Percentiles rank a stretch among this genome's conserved stretches.
Evolutionary conservation across 192 early-diverging fungal species (phyloP).

Genomic region (Umbelopsis ramanniana): DNA sequence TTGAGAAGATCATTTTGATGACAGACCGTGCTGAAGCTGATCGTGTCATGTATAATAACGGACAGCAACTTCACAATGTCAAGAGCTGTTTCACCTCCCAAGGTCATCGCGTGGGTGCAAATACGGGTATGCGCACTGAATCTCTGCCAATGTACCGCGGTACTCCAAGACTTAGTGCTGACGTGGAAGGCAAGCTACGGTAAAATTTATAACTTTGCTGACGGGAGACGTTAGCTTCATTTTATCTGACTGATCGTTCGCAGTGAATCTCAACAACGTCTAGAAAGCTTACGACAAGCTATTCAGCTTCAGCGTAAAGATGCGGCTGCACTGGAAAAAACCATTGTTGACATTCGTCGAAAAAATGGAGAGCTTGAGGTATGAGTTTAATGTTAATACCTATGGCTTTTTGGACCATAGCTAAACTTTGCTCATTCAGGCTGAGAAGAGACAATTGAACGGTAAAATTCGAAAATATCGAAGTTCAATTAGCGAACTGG

Average conservation of each 20-base stretch:
- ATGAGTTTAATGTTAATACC: too few relatives aligned
- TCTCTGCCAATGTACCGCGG: conserved; percentile 44
- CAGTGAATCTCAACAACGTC: background rate
- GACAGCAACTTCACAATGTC: conserved; percentile 66
- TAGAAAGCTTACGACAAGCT: background rate
- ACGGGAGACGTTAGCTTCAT: background rate
- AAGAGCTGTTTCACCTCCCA: conserved; percentile 61
- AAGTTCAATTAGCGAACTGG: background rate
- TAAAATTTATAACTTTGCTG: conserved; percentile 7
- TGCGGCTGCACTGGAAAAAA: background rate
- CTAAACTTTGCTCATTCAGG: background rate
- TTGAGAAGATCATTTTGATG: conserved; percentile 74
- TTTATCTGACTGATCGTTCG: too few relatives aligned
- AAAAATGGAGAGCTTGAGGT: background rate
- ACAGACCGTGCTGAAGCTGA: conserved; percentile 61
- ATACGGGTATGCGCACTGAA: conserved; percentile 40
- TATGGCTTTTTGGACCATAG: background rate
- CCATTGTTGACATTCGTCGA: background rate
- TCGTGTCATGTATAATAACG: conserved; percentile 52
- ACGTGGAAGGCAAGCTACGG: conserved; percentile 46
- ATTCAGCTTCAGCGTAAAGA: conserved; percentile 5
- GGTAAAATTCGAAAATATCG: background rate
- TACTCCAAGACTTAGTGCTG: conserved; percentile 53
- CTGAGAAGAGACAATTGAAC: background rate
- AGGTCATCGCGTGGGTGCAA: conserved; percentile 63